Evolutionary conservation across 768 basidiomycete genomes (phyloP).

Genomic region (Tricholoma flavovirens): DNA sequence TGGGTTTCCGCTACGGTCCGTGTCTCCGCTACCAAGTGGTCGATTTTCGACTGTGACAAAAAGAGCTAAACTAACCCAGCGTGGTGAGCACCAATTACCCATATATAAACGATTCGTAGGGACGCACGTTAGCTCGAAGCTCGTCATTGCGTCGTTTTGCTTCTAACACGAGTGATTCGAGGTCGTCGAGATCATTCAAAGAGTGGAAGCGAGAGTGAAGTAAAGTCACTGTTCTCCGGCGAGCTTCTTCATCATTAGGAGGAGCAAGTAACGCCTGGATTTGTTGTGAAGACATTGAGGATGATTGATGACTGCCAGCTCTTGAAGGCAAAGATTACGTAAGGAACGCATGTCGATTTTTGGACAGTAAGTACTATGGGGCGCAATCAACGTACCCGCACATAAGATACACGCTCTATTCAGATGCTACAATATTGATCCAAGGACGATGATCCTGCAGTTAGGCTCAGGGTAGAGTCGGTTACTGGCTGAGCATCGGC

Average conservation of each 20-base stretch:
- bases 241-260: constrained; percentile 34
- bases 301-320: too few relatives aligned
- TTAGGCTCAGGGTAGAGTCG: too few relatives aligned
- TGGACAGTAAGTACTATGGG: too few relatives aligned
- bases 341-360: too few relatives aligned
- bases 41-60: constrained; percentile 44
- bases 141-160: constrained; percentile 35
- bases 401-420: too few relatives aligned
- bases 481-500: too few relatives aligned
- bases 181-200: constrained; percentile 44
- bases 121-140: constrained; percentile 42
- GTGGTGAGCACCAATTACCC: constrained; percentile 26
- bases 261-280: constrained; percentile 46
- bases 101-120: constrained; percentile 7
- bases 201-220: constrained; percentile 45
- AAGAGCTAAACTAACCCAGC: constrained; percentile 51
- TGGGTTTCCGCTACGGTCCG: constrained; percentile 41
- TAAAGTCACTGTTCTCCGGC: constrained; percentile 28
- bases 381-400: too few relatives aligned
- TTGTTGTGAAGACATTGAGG: constrained; percentile 20
- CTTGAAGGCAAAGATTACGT: too few relatives aligned
- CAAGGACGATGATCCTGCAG: too few relatives aligned
- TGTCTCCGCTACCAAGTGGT: constrained; percentile 42
- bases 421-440: too few relatives aligned
- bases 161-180: constrained; percentile 39